phyloP scores from a whole-genome alignment of 2,329 filamentous ascomycete species.

The Fusarium subglutinans region DNA sequence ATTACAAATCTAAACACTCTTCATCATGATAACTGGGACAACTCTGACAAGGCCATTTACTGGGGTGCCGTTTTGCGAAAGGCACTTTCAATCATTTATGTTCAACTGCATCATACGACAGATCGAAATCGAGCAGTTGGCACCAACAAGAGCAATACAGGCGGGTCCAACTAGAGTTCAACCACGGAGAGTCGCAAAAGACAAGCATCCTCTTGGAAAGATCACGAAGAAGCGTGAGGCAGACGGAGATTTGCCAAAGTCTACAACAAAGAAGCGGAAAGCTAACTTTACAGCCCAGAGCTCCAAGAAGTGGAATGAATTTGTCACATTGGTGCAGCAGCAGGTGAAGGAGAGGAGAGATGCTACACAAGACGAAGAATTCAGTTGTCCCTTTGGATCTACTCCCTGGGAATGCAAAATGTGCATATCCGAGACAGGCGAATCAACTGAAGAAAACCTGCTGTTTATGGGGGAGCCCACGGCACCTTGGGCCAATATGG shows the following conservation, averaged over 20 bases:
- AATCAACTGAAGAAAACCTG: neutral
- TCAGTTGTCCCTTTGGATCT: slow-evolving; percentile 10
- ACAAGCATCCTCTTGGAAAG: neutral
- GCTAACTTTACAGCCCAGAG: neutral
- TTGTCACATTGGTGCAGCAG: neutral
- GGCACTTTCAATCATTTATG: neutral
- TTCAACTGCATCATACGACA: neutral
- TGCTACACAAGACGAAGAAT: neutral
- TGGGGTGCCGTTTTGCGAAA: slow-evolving; percentile 6
- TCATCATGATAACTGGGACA: neutral
- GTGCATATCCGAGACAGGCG: neutral
- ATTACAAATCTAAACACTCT: fast-evolving
- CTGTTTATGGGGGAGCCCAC: neutral
- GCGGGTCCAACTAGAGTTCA: neutral
- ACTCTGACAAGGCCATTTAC: neutral
- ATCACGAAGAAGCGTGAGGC: neutral
- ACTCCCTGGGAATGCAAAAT: slow-evolving; percentile 11
- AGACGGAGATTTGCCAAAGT: neutral
- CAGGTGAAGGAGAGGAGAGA: neutral
- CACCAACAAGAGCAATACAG: neutral
- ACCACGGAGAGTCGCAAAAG: slow-evolving; percentile 20
- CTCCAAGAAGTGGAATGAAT: neutral
- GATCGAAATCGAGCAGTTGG: neutral
- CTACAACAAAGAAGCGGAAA: neutral
- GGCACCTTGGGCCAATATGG: slow-evolving; percentile 15